Evolutionary conservation across 441 rosid species (phyloP), one percentile per base, ranked within the genome.

Genomic region (Croton setiger): DNA sequence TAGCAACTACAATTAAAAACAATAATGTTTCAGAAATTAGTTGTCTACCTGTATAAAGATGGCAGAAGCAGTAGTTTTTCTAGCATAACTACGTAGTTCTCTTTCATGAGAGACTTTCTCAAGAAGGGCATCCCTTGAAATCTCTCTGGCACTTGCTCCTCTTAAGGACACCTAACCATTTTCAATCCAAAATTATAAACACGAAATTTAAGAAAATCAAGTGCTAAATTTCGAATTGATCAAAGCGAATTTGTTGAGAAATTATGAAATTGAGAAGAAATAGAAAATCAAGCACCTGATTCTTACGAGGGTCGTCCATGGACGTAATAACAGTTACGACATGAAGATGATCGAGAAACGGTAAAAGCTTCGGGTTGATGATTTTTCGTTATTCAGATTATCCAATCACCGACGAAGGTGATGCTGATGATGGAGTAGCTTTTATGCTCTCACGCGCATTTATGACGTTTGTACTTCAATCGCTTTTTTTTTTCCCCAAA

Each of bases 111-210:
- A 85, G 60, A 95, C 92, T 78, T 88, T 88, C 75, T 89, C 93
- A 52, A 95, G 90, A 67, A 95, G 94, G 35, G 92, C 98, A 67
- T 90, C 96, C 64, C 99, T 84, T 21, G 99, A 84, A 54, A 95
- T 92, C 84, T 95, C 99, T 80, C 67, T 87, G 7, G 83, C 86
- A 71, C 99, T 95, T 58, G 97, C 97, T 39, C 99, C 98, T 77
- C 99, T 87, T 60, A 95, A 84, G 4, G 97, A 95, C 11, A 95
- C 98, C 99, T 95, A 70, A 79, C 68, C 62, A 61, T 37, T 17
- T 54, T 52, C 15, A 64, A 37, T 5, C 33, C 48, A 43, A 55
- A 9, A n/a, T 6, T 15, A 35, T 51, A 10, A 61, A 68, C 13
- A 15, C 7, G 15, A 63, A 48, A 43, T 66, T 36, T 23, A 12